Evolutionary conservation across 257 asterid species (phyloP), one percentile per base, ranked within the genome.

Genomic region (Paraleonurus japonicus): DNA sequence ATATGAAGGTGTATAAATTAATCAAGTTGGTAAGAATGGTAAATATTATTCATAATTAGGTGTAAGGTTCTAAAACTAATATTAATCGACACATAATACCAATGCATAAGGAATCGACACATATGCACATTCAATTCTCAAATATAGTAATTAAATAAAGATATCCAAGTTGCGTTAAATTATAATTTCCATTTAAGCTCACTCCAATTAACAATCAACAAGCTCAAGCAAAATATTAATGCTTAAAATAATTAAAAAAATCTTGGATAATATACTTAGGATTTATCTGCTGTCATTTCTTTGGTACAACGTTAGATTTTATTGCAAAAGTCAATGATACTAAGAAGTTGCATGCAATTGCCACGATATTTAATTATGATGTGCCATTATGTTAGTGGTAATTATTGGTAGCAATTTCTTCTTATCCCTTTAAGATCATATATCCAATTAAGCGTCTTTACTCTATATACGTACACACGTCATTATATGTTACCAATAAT

Each of bases 371-470:
- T n/a, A n/a, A n/a, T n/a, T 55, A 32, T n/a, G 43, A 35, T 7
- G 43, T 70, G 65, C 22, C 68, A 63, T 35, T n/a, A 63, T 62
- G 26, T 48, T 75, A 2, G 72, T 19, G 67, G 61, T 64, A 71
- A 70, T 70, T 54, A 70, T 76, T 71, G 76, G 24, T 22, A 20
- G 4, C 73, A 55, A 28, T 24, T 61, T 68, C 35, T 51, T 37
- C 53, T 53, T 13, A n/a, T 61, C 45, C 13, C 20, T 32, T 75
- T 10, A 41, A n/a, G 28, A 37, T 60, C 48, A 75, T 47, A 53
- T 48, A 16, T 45, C 62, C 55, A 72, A 48, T 50, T 48, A 30
- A 61, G 41, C 30, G 13, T 63, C 54, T 55, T 51, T 27, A 53
- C 12, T n/a, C n/a, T n/a, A n/a, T n/a, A n/a, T n/a, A n/a, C n/a